A percentile compares a stretch with the other conserved stretches of the same genome.
phyloP scores from a whole-genome alignment of 2,329 filamentous ascomycete genomes.

The Phaeoacremonium minimum region DNA sequence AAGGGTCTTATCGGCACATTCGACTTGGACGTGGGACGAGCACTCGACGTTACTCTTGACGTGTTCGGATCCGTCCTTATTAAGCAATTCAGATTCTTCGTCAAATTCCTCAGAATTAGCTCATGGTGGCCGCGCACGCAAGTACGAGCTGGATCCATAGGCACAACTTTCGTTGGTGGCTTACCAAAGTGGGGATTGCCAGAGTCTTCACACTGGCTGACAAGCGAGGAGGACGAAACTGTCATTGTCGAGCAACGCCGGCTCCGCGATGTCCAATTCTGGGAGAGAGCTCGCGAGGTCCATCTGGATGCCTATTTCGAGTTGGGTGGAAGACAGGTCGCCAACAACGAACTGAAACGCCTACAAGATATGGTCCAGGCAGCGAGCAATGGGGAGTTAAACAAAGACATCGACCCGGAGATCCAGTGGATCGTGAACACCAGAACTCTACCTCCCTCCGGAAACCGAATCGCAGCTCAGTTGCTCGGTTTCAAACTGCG shows the following conservation, averaged over 20 bases:
- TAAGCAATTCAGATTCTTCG: constrained; percentile 89
- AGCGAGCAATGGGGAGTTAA: constrained; percentile 41
- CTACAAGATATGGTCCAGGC: constrained; percentile 34
- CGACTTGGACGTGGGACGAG: constrained; percentile 91
- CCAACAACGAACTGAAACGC: constrained; percentile 50
- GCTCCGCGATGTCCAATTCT: constrained; percentile 71
- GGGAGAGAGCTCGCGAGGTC: constrained; percentile 70
- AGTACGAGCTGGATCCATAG: constrained; percentile 28
- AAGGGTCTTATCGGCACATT: constrained; percentile 96
- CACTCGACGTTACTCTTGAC: constrained; percentile 90
- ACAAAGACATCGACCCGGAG: constrained; percentile 47
- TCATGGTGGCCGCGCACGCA: constrained; percentile 90
- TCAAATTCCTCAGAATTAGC: constrained; percentile 85
- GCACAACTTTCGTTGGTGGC: constrained; percentile 50
- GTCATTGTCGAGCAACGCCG: constrained; percentile 52
- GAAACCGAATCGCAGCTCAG: constrained; percentile 90
- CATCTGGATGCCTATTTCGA: constrained; percentile 88
- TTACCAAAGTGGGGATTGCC: constrained; percentile 86
- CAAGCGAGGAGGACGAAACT: constrained; percentile 65
- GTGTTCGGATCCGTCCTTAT: constrained; percentile 92
- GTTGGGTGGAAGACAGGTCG: constrained; percentile 68
- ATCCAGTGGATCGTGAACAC: constrained; percentile 77
- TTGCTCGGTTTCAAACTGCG: constrained; percentile 94
- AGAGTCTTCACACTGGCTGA: constrained; percentile 57
- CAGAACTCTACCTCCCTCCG: constrained; percentile 74